These are phyloP conservation scores for Eragrostis nindensis DNA, from an alignment of 176 grass and related monocot genomes.

Conservation along the genomic window DNA sequence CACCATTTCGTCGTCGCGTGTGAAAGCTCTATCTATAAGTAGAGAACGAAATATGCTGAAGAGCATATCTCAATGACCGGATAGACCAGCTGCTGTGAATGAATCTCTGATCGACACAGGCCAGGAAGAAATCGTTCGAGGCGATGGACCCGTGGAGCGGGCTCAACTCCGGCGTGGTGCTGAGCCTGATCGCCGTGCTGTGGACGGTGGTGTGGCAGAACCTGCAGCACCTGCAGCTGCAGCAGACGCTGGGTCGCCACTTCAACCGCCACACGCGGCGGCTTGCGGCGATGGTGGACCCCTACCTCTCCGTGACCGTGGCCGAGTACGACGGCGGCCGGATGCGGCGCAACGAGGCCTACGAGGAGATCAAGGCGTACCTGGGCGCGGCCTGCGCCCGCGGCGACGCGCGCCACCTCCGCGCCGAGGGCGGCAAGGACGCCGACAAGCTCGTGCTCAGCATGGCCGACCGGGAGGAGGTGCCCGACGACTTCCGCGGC, in stretches of 20 bases:
- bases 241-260: constrained; percentile 24
- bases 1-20: no score
- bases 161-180: neutral
- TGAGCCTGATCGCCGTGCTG: neutral
- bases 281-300: constrained; percentile 17
- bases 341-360: constrained; percentile 39
- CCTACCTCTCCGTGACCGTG: constrained; percentile 12
- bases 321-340: constrained; percentile 37
- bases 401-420: constrained; percentile 1
- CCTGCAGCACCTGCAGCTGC: constrained; percentile 22
- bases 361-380: constrained; percentile 34
- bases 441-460: constrained; percentile 19
- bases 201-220: constrained; percentile 23
- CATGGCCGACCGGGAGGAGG: constrained; percentile 49
- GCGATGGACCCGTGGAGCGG: neutral
- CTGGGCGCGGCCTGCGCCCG: neutral
- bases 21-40: no score
- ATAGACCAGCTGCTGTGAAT: no score
- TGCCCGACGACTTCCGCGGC: constrained; percentile 1
- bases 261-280: constrained; percentile 18
- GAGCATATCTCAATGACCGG: no score
- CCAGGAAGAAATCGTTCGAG: no score
- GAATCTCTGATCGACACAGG: no score
- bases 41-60: no score
- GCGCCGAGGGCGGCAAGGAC: constrained; percentile 7